These are phyloP conservation scores for Eucalyptus virginea DNA, from an alignment of 345 rosid species.

Conservation along the genomic window DNA sequence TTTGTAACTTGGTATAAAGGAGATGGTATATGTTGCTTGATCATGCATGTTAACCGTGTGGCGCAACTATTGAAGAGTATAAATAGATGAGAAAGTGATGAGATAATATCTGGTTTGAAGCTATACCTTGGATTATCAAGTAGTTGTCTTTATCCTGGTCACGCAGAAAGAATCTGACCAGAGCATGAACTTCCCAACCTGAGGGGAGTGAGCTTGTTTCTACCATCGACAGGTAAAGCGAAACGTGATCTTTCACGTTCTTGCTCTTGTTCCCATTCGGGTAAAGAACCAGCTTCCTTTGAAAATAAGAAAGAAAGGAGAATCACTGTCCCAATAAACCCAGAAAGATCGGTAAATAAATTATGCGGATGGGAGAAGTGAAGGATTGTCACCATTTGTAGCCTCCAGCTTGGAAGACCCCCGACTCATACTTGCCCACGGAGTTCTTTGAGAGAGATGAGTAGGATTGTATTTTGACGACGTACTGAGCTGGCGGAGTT, in stretches of 20 bases:
- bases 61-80: background rate
- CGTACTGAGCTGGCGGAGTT: slow-evolving; percentile 36
- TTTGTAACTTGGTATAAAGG: too few relatives aligned
- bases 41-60: too few relatives aligned
- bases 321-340: background rate
- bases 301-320: background rate
- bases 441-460: slow-evolving; percentile 27
- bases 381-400: slow-evolving; percentile 37
- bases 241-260: slow-evolving; percentile 33
- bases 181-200: slow-evolving; percentile 36
- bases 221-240: slow-evolving; percentile 34
- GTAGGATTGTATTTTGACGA: slow-evolving; percentile 33
- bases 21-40: too few relatives aligned
- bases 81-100: background rate
- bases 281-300: slow-evolving; percentile 47
- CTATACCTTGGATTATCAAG: slow-evolving; percentile 20
- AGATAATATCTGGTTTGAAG: background rate
- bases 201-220: slow-evolving; percentile 22
- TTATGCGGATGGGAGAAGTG: background rate
- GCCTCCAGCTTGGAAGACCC: slow-evolving; percentile 53
- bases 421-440: slow-evolving; percentile 47
- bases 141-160: slow-evolving; percentile 25
- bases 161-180: slow-evolving; percentile 32
- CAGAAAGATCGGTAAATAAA: background rate
- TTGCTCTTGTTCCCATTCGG: slow-evolving; percentile 63